Conservation (phyloP, 768 basidiomycete genomes). For the Lentinula boryana region DNA sequence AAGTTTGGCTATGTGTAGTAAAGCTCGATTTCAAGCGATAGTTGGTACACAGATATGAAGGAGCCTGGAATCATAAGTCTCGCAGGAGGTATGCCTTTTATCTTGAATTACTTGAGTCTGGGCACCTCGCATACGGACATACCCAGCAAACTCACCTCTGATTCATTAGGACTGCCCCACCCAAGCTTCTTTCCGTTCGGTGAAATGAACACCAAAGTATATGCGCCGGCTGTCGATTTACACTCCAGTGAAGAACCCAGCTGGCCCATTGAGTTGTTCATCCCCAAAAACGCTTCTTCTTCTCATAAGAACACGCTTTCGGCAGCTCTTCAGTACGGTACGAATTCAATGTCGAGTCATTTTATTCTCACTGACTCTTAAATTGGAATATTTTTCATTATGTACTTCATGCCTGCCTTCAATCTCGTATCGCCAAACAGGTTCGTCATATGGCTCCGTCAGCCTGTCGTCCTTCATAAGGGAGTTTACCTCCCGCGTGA, state of each 20-base stretch:
- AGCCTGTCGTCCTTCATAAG: slow-evolving; percentile 2
- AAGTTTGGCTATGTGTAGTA: background rate
- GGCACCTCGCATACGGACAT: background rate
- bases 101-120: background rate
- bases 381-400: background rate
- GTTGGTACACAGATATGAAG: slow-evolving; percentile 11
- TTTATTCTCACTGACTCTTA: background rate
- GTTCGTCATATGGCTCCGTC: slow-evolving; percentile 1
- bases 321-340: slow-evolving; percentile 9
- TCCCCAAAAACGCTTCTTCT: background rate
- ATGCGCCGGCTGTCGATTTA: slow-evolving; percentile 2
- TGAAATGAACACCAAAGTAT: background rate
- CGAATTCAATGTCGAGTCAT: background rate
- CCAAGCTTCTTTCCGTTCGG: slow-evolving; percentile 9
- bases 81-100: slow-evolving; percentile 36
- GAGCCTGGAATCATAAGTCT: slow-evolving; percentile 35
- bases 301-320: slow-evolving; percentile 5
- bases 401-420: background rate
- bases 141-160: background rate
- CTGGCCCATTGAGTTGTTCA: background rate
- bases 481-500: slow-evolving; percentile 10
- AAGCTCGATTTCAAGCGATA: background rate
- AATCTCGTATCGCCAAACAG: background rate
- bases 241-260: background rate
- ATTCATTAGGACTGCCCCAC: slow-evolving; percentile 7